These are phyloP conservation scores for Colletotrichum sp. DNA, from an alignment of 2,329 filamentous ascomycete species.

Conservation along the genomic window DNA sequence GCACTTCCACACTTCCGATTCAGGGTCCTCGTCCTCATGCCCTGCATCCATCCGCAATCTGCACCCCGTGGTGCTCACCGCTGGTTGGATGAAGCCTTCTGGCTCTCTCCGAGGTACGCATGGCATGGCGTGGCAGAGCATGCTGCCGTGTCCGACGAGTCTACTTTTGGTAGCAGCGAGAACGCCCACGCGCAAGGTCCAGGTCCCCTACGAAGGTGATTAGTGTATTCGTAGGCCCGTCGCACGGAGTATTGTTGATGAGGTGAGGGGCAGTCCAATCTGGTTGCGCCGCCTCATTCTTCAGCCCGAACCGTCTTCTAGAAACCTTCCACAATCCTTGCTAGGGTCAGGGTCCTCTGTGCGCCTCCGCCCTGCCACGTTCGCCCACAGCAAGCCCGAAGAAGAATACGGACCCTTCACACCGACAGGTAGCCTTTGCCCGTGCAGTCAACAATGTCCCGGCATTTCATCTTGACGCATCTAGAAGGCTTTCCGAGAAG, in stretches of 20 bases:
- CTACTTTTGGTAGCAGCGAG: not conserved
- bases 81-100: conserved; percentile 3
- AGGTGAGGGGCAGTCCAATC: not conserved
- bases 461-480: not conserved
- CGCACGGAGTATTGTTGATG: not conserved
- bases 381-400: not conserved
- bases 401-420: not conserved
- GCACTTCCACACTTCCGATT: not conserved
- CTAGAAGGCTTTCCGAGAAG: not conserved
- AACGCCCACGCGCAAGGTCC: not conserved
- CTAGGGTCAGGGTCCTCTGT: conserved; percentile 13
- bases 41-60: not conserved
- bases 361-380: conserved; percentile 10
- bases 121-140: not conserved
- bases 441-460: not conserved
- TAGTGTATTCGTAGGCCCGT: not conserved
- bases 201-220: not conserved
- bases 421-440: not conserved
- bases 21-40: conserved; percentile 14
- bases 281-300: conserved; percentile 4
- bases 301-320: conserved; percentile 18
- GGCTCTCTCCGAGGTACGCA: not conserved
- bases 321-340: conserved; percentile 19
- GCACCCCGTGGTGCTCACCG: not conserved
- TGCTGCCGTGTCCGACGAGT: not conserved